Percentiles rank a stretch among this genome's conserved stretches.
Conservation (phyloP, 805 yeast genomes). For the Metschnikowia santaceciliae region DNA sequence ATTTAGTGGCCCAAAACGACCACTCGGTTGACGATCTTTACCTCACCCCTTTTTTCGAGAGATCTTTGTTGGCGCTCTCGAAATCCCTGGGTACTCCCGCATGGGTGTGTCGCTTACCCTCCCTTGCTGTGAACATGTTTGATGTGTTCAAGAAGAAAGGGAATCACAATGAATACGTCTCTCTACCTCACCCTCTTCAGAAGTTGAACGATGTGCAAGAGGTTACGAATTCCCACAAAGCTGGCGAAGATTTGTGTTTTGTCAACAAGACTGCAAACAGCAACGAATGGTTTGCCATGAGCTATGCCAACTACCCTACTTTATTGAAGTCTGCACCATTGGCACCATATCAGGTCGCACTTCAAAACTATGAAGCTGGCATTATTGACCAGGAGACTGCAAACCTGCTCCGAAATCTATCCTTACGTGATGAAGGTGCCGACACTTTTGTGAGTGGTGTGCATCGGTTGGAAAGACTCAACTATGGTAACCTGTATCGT, state of each 20-base stretch:
- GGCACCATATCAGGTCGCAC: constrained; percentile 53
- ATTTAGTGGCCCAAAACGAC: constrained; percentile 44
- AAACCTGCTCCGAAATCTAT: constrained; percentile 16
- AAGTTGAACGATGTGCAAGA: constrained; percentile 32
- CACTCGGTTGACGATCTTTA: constrained; percentile 68
- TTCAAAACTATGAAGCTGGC: constrained; percentile 25
- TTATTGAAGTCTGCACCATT: constrained; percentile 75
- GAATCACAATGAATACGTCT: constrained; percentile 35
- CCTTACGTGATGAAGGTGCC: constrained; percentile 14
- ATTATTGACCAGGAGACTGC: constrained; percentile 8
- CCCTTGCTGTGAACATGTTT: constrained; percentile 71
- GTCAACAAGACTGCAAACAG: constrained; percentile 64
- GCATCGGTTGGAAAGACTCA: constrained; percentile 30
- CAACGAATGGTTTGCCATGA: constrained; percentile 81
- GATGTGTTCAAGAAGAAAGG: constrained; percentile 52
- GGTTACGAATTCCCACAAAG: constrained; percentile 15
- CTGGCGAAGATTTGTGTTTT: constrained; percentile 44
- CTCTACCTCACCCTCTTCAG: constrained; percentile 67
- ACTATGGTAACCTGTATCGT: constrained; percentile 30
- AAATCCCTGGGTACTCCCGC: constrained; percentile 62
- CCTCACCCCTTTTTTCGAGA: constrained; percentile 81
- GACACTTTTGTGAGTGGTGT: constrained; percentile 33
- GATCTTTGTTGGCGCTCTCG: constrained; percentile 72
- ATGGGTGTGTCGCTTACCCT: constrained; percentile 75
- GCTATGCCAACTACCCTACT: constrained; percentile 73